Evolutionary conservation across 2,329 filamentous ascomycete genomes (phyloP).

Genomic region (Fusarium sp.): DNA sequence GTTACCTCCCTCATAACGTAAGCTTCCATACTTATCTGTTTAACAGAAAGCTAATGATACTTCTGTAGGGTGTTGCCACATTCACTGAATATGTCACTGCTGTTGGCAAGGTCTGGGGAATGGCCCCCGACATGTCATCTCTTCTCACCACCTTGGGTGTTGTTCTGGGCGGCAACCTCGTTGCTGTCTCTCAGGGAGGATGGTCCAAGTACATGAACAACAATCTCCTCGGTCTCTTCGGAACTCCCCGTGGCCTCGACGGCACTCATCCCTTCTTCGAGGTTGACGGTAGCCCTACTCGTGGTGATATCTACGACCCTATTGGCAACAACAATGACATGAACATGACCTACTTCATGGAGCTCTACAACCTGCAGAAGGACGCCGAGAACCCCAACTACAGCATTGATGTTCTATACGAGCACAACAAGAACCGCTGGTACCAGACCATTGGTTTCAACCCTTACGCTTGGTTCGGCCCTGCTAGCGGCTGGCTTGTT

Average conservation of each 20-base stretch:
- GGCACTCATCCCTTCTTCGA: conserved; percentile 67
- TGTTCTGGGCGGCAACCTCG: conserved; percentile 53
- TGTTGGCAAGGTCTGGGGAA: conserved; percentile 31
- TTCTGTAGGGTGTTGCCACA: background rate
- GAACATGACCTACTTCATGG: conserved; percentile 61
- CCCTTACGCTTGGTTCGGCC: conserved; percentile 64
- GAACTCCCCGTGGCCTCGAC: conserved; percentile 56
- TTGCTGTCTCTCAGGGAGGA: conserved; percentile 37
- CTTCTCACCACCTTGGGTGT: conserved; percentile 26
- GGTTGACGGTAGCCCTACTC: conserved; percentile 61
- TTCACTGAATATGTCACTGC: conserved; percentile 25
- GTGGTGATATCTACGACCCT: conserved; percentile 60
- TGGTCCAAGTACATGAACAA: conserved; percentile 52
- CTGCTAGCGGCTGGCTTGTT: conserved; percentile 59
- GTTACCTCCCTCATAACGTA: conserved; percentile 37
- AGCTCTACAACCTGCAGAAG: conserved; percentile 54
- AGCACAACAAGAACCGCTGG: conserved; percentile 56
- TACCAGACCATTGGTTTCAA: conserved; percentile 59
- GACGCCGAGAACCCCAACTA: conserved; percentile 47
- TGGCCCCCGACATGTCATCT: conserved; percentile 18
- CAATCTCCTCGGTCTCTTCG: conserved; percentile 55
- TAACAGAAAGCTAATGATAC: background rate
- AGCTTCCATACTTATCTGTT: rapidly evolving
- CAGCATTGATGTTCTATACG: conserved; percentile 52
- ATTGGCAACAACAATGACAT: conserved; percentile 60